Evolutionary conservation across 352 stramenopile genomes (phyloP).

Genomic region (Pythium chondricola): DNA sequence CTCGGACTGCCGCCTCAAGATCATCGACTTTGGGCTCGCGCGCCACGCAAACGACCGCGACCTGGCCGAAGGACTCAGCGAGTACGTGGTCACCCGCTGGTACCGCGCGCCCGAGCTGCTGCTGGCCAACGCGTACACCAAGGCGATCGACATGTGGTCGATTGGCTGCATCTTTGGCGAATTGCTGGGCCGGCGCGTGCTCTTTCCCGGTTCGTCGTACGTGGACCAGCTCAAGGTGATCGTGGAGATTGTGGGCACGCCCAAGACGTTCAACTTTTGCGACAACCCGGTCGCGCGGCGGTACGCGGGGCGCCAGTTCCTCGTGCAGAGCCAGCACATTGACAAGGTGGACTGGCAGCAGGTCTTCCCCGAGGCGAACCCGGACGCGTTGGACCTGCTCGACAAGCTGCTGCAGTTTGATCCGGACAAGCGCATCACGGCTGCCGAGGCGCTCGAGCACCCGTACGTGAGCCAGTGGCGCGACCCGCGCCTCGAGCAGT

Average conservation of each 20-base stretch:
- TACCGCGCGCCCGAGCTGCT: conserved; percentile 85
- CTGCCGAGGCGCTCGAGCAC: conserved; percentile 77
- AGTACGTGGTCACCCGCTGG: conserved; percentile 94
- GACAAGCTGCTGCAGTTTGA: conserved; percentile 87
- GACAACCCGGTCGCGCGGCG: conserved; percentile 78
- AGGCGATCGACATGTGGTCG: conserved; percentile 93
- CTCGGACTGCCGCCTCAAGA: conserved; percentile 83
- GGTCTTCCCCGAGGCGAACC: conserved; percentile 80
- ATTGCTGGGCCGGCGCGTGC: conserved; percentile 86
- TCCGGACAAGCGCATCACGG: conserved; percentile 80
- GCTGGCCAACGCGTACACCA: conserved; percentile 78
- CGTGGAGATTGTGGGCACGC: conserved; percentile 79
- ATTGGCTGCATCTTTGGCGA: conserved; percentile 99
- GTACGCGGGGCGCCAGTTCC: conserved; percentile 79
- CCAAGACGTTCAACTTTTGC: conserved; percentile 79
- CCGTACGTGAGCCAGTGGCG: conserved; percentile 87
- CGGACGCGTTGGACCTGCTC: conserved; percentile 81
- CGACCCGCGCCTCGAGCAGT: conserved; percentile 49
- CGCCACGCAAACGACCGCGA: conserved; percentile 75
- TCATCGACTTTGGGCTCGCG: conserved; percentile 87
- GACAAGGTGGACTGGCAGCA: conserved; percentile 71
- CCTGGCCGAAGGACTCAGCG: conserved; percentile 75
- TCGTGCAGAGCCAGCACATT: conserved; percentile 63
- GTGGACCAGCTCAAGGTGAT: conserved; percentile 87
- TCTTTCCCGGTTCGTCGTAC: conserved; percentile 84